Conservation (phyloP, 306 rosid species). For the Pueraria montana region DNA sequence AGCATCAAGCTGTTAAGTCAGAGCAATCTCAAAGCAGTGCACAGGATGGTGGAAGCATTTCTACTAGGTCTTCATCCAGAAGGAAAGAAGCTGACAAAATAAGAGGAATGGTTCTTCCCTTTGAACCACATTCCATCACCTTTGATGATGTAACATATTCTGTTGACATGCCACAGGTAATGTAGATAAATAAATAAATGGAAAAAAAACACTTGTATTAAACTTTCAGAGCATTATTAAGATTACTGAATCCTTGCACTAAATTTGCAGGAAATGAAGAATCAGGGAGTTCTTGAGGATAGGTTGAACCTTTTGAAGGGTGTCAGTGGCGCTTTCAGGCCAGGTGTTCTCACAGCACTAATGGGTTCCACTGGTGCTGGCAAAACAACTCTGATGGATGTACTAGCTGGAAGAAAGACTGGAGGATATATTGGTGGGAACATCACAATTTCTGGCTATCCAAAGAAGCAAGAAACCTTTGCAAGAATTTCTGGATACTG, state of each 20-base stretch:
- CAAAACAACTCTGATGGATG: constrained; percentile 92
- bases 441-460: constrained; percentile 77
- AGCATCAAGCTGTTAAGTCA: constrained; percentile 49
- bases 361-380: constrained; percentile 96
- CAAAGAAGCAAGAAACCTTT: constrained; percentile 83
- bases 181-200: not conserved
- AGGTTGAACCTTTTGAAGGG: constrained; percentile 69
- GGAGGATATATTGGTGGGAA: constrained; percentile 80
- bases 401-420: constrained; percentile 83
- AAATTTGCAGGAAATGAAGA: constrained; percentile 78
- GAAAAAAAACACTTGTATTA: not conserved
- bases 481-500: constrained; percentile 89
- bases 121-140: constrained; percentile 53
- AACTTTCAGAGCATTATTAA: not conserved
- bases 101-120: constrained; percentile 62
- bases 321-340: constrained; percentile 81
- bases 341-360: constrained; percentile 89
- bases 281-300: constrained; percentile 64
- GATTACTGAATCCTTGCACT: constrained; percentile 45
- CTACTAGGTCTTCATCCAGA: not conserved
- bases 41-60: constrained; percentile 31
- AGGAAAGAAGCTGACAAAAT: constrained; percentile 26
- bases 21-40: constrained; percentile 40
- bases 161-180: constrained; percentile 61
- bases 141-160: constrained; percentile 57